These are phyloP conservation scores for Ascochyta koolunga DNA, from an alignment of 2,329 filamentous ascomycete species.

Conservation along the genomic window DNA sequence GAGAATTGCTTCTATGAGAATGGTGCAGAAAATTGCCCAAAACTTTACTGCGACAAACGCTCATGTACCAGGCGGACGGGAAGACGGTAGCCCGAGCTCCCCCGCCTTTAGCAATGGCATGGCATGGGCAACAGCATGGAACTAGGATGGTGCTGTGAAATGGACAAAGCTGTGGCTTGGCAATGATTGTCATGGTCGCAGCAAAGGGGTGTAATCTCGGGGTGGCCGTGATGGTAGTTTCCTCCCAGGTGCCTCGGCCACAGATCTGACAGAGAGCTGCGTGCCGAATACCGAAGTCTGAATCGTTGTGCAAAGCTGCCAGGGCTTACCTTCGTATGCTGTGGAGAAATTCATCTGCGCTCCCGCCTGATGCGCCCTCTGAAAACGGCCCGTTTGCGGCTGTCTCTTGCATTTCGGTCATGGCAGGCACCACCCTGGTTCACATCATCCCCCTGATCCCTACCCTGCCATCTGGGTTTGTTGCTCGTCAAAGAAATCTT, in stretches of 20 bases:
- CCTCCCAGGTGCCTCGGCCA: neutral
- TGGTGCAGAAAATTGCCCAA: too few species aligned
- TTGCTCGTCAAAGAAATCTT: neutral
- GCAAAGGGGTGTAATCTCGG: conserved; percentile 4
- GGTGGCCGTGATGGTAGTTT: neutral
- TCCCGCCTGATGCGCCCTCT: conserved; percentile 13
- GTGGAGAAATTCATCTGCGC: conserved; percentile 12
- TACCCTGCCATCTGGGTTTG: neutral
- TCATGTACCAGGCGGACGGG: conserved; percentile 15
- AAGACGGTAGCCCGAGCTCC: conserved; percentile 11
- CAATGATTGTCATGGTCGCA: neutral
- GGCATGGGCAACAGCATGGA: neutral
- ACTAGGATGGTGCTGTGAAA: neutral
- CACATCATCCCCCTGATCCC: conserved; percentile 11
- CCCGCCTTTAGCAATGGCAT: conserved; percentile 11
- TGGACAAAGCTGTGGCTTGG: neutral
- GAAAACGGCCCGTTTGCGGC: conserved; percentile 18
- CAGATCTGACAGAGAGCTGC: neutral
- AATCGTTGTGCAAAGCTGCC: neutral
- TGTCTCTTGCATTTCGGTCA: conserved; percentile 13
- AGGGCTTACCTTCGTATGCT: neutral
- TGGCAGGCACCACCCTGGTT: conserved; percentile 13
- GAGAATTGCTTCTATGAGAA: conserved; percentile 4
- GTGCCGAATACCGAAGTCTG: conserved; percentile 10
- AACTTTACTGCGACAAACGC: conserved; percentile 3